These are phyloP conservation scores for Globisporangium takayamanum DNA, from an alignment of 352 stramenopile genomes.

Conservation along the genomic window DNA sequence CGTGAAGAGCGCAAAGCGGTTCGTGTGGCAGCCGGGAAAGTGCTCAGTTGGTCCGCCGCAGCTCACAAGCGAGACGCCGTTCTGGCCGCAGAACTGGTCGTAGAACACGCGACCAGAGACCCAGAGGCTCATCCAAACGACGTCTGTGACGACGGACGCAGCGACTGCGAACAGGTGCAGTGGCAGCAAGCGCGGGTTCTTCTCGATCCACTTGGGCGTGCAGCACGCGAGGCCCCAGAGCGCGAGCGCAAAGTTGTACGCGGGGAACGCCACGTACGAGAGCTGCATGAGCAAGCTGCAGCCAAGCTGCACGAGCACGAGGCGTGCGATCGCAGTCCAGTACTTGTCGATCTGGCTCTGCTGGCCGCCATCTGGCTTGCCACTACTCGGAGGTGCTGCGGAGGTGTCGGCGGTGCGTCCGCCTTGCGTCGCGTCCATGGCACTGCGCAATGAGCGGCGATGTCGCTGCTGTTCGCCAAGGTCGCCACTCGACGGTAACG, in stretches of 20 bases:
- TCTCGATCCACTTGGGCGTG: constrained; percentile 39
- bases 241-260: constrained; percentile 74
- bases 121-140: constrained; percentile 77
- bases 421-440: too few species aligned
- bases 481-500: not conserved
- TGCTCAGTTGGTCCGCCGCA: constrained; percentile 52
- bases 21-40: constrained; percentile 63
- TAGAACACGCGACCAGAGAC: constrained; percentile 68
- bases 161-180: constrained; percentile 46
- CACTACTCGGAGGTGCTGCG: not conserved
- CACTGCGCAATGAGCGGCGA: too few species aligned
- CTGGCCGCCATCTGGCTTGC: not conserved
- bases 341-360: constrained; percentile 20
- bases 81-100: constrained; percentile 58
- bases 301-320: constrained; percentile 42
- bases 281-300: constrained; percentile 70
- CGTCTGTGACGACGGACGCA: constrained; percentile 55
- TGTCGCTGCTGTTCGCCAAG: too few species aligned
- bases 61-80: constrained; percentile 56
- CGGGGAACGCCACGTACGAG: constrained; percentile 74
- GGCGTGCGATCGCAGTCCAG: constrained; percentile 33
- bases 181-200: constrained; percentile 36
- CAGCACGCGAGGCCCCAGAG: constrained; percentile 61
- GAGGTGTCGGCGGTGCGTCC: not conserved
- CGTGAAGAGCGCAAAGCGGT: constrained; percentile 61